phyloP scores from a whole-genome alignment of 345 rosid species.

The Hibiscus mutabilis region DNA sequence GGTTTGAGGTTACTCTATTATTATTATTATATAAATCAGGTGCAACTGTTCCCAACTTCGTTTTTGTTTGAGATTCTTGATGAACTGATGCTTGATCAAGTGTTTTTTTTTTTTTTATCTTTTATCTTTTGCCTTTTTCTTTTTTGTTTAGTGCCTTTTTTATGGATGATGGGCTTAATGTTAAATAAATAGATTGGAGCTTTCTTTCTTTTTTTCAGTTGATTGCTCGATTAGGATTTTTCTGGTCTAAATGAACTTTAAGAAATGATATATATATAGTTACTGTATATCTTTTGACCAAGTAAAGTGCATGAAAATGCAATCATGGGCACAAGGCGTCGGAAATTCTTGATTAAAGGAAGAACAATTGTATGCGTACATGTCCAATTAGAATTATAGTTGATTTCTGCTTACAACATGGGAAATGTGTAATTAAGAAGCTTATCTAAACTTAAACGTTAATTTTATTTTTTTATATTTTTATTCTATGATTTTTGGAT shows the following conservation, averaged over 20 bases:
- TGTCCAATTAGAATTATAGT: too few relatives aligned
- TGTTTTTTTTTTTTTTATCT: background rate
- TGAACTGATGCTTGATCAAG: constrained; percentile 3
- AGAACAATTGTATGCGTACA: too few relatives aligned
- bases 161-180: background rate
- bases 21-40: background rate
- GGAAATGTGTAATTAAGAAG: too few relatives aligned
- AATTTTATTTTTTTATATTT: too few relatives aligned
- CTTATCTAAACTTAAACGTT: too few relatives aligned
- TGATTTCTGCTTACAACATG: too few relatives aligned
- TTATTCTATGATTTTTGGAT: too few relatives aligned
- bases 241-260: background rate
- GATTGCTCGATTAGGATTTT: background rate
- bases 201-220: background rate
- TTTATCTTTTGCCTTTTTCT: background rate
- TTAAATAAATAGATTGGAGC: background rate
- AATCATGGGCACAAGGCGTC: background rate
- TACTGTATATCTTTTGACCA: background rate
- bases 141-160: background rate
- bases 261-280: background rate
- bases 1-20: background rate
- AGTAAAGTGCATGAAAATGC: background rate
- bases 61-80: background rate
- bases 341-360: too few relatives aligned
- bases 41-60: constrained; percentile 3